A percentile compares a stretch with the other conserved stretches of the same genome.
These are phyloP conservation scores for Kuraishia borneana DNA, from an alignment of 805 yeast genomes.

Conservation along the genomic window DNA sequence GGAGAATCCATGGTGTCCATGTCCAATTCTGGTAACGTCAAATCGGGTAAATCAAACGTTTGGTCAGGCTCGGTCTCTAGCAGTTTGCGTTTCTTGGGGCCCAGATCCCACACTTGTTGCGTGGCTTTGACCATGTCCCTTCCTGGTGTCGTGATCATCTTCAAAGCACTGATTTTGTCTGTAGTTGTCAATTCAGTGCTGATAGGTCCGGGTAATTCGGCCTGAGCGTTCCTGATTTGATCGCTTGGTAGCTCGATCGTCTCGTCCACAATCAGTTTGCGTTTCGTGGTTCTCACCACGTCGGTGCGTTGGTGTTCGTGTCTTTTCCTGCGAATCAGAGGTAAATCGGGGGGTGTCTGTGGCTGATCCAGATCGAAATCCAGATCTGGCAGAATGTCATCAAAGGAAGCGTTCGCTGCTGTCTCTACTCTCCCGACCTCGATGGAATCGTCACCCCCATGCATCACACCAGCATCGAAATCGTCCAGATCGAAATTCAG, in stretches of 20 bases:
- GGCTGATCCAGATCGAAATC: conserved; percentile 3
- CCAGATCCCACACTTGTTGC: background rate
- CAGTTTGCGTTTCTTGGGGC: background rate
- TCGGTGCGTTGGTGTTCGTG: conserved; percentile 16
- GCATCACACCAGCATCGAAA: conserved; percentile 8
- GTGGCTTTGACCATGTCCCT: background rate
- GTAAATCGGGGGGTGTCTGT: background rate
- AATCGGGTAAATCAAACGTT: conserved; percentile 2
- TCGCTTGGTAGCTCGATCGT: conserved; percentile 32
- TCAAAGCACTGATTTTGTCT: conserved; percentile 3
- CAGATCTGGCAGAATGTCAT: conserved; percentile 19
- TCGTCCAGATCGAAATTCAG: conserved; percentile 21
- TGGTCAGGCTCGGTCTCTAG: background rate
- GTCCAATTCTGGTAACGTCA: conserved; percentile 9
- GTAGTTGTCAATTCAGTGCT: conserved; percentile 2
- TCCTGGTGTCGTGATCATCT: background rate
- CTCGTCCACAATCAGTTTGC: conserved; percentile 34
- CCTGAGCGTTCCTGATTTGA: conserved; percentile 18
- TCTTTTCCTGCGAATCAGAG: background rate
- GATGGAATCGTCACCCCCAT: conserved; percentile 27
- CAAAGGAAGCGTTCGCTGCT: conserved; percentile 1
- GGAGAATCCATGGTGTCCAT: conserved; percentile 9
- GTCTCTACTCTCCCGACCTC: conserved; percentile 44
- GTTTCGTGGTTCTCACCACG: conserved; percentile 38
- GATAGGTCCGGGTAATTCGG: conserved; percentile 9